phyloP scores from a whole-genome alignment of 495 filamentous ascomycete genomes.

The Podospora anserina region DNA sequence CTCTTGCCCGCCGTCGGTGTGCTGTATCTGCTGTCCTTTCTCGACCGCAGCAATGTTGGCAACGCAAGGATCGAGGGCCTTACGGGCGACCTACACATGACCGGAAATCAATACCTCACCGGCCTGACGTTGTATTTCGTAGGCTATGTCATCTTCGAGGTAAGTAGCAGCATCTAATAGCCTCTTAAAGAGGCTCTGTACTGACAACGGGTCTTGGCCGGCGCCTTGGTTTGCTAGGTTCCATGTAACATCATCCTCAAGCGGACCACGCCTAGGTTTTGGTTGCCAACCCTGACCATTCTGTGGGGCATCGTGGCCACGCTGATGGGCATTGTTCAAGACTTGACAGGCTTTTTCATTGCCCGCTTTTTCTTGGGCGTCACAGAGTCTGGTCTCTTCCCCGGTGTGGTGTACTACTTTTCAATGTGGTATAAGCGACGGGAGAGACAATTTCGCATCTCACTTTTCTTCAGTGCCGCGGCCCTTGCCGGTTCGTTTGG shows the following conservation, averaged over 20 bases:
- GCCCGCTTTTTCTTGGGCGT: slow-evolving; percentile 61
- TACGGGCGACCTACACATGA: slow-evolving; percentile 60
- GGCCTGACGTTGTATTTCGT: slow-evolving; percentile 73
- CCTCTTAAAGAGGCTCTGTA: background rate
- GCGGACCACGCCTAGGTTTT: slow-evolving; percentile 61
- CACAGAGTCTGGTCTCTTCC: slow-evolving; percentile 60
- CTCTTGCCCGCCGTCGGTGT: slow-evolving; percentile 66
- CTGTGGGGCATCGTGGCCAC: slow-evolving; percentile 63
- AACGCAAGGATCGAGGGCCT: slow-evolving; percentile 62
- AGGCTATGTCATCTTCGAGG: slow-evolving; percentile 61
- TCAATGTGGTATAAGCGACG: slow-evolving; percentile 79
- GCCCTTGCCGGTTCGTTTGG: slow-evolving; percentile 78
- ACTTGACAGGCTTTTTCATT: slow-evolving; percentile 60
- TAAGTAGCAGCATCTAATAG: slow-evolving; percentile 5
- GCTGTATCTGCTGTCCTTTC: slow-evolving; percentile 68
- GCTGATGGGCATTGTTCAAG: slow-evolving; percentile 65
- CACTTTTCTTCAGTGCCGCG: slow-evolving; percentile 72
- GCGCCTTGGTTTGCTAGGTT: slow-evolving; percentile 37
- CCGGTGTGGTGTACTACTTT: slow-evolving; percentile 78
- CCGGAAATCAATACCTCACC: slow-evolving; percentile 68
- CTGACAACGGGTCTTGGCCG: background rate
- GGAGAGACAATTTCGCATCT: slow-evolving; percentile 67
- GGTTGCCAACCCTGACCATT: slow-evolving; percentile 47
- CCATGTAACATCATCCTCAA: slow-evolving; percentile 75
- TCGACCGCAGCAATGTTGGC: slow-evolving; percentile 69